A percentile compares a stretch with the other conserved stretches of the same genome.
phyloP scores from a whole-genome alignment of 1,284 basidiomycete genomes.

The Rhodotorula sp. region DNA sequence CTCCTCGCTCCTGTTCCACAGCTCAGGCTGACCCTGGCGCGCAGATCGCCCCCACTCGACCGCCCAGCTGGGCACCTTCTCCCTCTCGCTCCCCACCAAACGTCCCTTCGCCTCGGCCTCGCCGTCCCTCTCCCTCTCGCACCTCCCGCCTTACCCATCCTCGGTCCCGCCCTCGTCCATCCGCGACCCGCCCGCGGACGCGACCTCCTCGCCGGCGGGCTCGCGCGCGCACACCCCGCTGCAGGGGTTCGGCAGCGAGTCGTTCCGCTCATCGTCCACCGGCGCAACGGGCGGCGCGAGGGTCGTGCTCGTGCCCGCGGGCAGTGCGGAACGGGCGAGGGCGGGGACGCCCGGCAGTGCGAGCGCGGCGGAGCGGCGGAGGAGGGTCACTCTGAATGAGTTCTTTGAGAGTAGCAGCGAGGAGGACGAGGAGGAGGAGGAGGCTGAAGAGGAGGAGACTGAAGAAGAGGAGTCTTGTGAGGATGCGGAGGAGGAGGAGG shows the following conservation, averaged over 20 bases:
- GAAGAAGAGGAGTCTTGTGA: slow-evolving; percentile 30
- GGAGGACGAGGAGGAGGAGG: slow-evolving; percentile 15
- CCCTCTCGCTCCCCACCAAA: slow-evolving; percentile 29
- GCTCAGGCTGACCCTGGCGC: background rate
- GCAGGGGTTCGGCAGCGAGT: slow-evolving; percentile 36
- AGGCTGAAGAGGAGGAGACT: slow-evolving; percentile 33
- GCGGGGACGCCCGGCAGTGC: background rate
- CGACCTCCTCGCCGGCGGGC: background rate
- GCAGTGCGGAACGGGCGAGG: background rate
- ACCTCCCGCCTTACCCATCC: slow-evolving; percentile 21
- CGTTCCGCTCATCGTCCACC: slow-evolving; percentile 3
- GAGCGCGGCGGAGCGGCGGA: background rate
- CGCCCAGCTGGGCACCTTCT: slow-evolving; percentile 28
- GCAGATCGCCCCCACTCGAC: slow-evolving; percentile 7
- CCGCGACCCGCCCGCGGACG: slow-evolving; percentile 14
- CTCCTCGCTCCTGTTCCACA: background rate
- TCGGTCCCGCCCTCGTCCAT: slow-evolving; percentile 32
- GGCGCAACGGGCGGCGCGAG: background rate
- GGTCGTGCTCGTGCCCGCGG: slow-evolving; percentile 34
- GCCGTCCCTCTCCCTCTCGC: background rate
- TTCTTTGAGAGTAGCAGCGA: background rate
- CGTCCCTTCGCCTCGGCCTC: slow-evolving; percentile 18
- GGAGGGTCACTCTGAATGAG: slow-evolving; percentile 7
- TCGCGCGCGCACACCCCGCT: slow-evolving; percentile 10
- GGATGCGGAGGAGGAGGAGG: slow-evolving; percentile 51